These are phyloP conservation scores for Dillenia suffruticosa DNA, from an alignment of 164 flowering plant genomes.

Conservation along the genomic window DNA sequence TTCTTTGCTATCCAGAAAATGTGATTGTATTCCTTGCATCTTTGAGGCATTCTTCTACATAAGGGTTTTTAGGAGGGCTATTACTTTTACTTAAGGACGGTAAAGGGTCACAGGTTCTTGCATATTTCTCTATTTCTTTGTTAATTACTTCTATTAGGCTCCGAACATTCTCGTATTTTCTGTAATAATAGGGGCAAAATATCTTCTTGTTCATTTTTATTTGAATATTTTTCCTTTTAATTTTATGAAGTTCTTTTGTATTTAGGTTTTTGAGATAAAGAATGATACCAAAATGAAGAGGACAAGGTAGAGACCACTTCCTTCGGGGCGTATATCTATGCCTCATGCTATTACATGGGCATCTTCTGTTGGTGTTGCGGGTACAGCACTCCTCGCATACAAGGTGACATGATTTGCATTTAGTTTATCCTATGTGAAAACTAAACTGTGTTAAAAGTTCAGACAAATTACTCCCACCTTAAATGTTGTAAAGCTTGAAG, in stretches of 20 bases:
- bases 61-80: too few species aligned
- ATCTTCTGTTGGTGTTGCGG: slow-evolving; percentile 63
- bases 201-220: too few species aligned
- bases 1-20: too few species aligned
- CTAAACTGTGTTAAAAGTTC: background rate
- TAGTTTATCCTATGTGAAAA: background rate
- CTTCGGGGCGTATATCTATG: slow-evolving; percentile 72
- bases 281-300: slow-evolving; percentile 97
- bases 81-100: too few species aligned
- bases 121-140: too few species aligned
- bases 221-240: too few species aligned
- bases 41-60: too few species aligned
- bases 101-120: too few species aligned
- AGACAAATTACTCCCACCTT: background rate
- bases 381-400: slow-evolving; percentile 75
- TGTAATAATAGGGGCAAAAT: too few species aligned
- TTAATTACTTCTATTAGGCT: too few species aligned
- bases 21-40: too few species aligned
- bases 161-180: too few species aligned
- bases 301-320: slow-evolving; percentile 84
- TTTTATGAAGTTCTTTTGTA: background rate
- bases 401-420: slow-evolving; percentile 43
- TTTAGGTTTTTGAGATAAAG: slow-evolving; percentile 72
- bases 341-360: slow-evolving; percentile 90
- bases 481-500: slow-evolving; percentile 6